Evolutionary conservation across 116 monocot species (phyloP), one percentile per base, ranked within the genome.

Genomic region (Zostera marina): DNA sequence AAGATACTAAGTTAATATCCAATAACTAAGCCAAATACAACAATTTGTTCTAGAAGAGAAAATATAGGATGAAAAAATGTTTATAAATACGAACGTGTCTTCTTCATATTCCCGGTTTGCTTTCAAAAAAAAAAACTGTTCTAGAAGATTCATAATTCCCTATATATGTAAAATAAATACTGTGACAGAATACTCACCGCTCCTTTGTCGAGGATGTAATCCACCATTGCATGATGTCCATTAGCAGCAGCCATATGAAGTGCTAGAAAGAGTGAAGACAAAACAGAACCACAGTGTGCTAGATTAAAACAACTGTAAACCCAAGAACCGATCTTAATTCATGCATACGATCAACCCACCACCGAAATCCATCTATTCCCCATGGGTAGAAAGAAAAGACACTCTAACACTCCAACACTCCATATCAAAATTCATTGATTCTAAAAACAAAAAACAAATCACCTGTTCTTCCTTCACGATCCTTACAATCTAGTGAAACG

Each of bases 191-290:
- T 42, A 16, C 78, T 79, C 70, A 96, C 96, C 54, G 64, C 85
- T 68, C 80, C 82, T 72, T 85, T 96, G 22, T 54, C 54, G 62
- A 96, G 72, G 41, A 96, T 70, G 68, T 85, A 96, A 24, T 96
- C 79, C 47, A 96, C 89, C 21, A 96, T 78, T 58, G 70, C 67
- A 61, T 80, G 73, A 62, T 96, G 85, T 52, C 96, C 96, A 78
- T 89, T 96, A 49, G 96, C 96, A 78, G 89, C 56, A 67, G 96
- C 96, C 89, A 96, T 96, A 67, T 96, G 96, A 78, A 89, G 88
- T 45, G 89, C 96, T 89, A 70, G 54, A 77, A 54, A 11, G 5
- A 66, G 8, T 40, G 15, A 14, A 13, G 58, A 3, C 10, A 41
- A 41, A 44, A 47, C n/a, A 25, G 11, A 48, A 47, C 40, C 13